phyloP scores from a whole-genome alignment of 768 basidiomycete species.

The Boletus barrowsii region DNA sequence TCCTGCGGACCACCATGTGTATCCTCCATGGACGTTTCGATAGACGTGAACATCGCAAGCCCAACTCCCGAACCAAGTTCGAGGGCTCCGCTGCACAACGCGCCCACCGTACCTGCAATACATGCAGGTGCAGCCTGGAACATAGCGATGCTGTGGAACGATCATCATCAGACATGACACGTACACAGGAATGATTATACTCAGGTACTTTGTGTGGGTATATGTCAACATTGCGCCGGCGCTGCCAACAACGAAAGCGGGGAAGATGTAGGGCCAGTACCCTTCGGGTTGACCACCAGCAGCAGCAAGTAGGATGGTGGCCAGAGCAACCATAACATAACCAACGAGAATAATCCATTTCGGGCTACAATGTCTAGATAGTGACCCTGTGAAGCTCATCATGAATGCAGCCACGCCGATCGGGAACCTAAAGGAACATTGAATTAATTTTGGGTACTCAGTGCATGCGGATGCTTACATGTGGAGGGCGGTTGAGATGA shows the following conservation, averaged over 20 bases:
- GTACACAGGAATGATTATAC: neutral
- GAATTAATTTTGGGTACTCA: neutral
- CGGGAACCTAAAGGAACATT: conserved; percentile 33
- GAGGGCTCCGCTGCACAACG: conserved; percentile 52
- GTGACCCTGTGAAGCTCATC: conserved; percentile 37
- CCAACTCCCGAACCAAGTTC: conserved; percentile 53
- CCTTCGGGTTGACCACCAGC: neutral
- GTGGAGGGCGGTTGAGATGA: conserved; percentile 38
- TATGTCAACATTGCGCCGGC: neutral
- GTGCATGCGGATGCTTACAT: conserved; percentile 28
- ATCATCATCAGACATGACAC: neutral
- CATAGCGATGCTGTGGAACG: conserved; percentile 43
- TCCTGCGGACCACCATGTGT: conserved; percentile 29
- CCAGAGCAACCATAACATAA: conserved; percentile 34
- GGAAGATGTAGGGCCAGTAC: neutral
- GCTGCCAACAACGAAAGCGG: neutral
- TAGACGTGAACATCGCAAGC: conserved; percentile 45
- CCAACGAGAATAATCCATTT: conserved; percentile 49
- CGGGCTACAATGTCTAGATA: conserved; percentile 34
- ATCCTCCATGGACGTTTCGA: conserved; percentile 43
- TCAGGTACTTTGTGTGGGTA: neutral
- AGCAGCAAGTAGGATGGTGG: conserved; percentile 24
- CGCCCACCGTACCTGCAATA: conserved; percentile 53
- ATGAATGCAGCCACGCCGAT: conserved; percentile 39
- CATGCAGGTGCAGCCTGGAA: conserved; percentile 45